A percentile compares a stretch with the other conserved stretches of the same genome.
Evolutionary conservation across 202 grass and related monocot species (phyloP).

Genomic region (Musa balbisiana): DNA sequence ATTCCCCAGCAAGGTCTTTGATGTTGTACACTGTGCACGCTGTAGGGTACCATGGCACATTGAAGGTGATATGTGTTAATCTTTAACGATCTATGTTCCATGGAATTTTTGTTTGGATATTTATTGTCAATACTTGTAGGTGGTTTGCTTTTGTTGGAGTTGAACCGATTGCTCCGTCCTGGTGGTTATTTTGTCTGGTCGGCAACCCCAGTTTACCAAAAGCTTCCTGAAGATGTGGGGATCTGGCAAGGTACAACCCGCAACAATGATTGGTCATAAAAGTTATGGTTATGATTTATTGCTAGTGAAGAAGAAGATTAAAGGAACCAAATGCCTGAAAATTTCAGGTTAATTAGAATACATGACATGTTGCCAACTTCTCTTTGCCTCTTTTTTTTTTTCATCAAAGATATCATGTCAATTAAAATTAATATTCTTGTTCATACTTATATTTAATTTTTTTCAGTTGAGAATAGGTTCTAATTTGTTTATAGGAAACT

Average conservation of each 20-base stretch:
- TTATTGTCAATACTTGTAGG: conserved; percentile 40
- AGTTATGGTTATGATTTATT: neutral
- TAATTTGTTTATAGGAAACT: no score
- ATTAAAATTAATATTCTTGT: no score
- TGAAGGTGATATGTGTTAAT: conserved; percentile 53
- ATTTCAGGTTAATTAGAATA: no score
- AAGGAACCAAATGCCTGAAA: neutral
- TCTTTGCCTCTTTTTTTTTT: no score
- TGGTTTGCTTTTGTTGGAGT: conserved; percentile 88
- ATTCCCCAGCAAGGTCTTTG: conserved; percentile 82
- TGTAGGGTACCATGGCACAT: conserved; percentile 98
- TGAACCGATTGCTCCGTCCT: conserved; percentile 80
- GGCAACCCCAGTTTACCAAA: conserved; percentile 94
- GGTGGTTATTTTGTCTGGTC: conserved; percentile 99
- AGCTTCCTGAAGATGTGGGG: conserved; percentile 68
- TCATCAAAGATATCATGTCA: no score
- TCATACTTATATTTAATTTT: no score
- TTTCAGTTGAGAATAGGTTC: no score
- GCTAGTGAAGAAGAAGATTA: neutral
- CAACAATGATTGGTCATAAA: neutral
- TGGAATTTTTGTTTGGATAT: conserved; percentile 6
- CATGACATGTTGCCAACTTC: no score
- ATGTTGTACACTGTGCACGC: conserved; percentile 90
- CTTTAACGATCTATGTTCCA: neutral
- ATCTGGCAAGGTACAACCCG: conserved; percentile 79